phyloP scores from a whole-genome alignment of 306 rosid genomes.

The Casuarina glauca region DNA sequence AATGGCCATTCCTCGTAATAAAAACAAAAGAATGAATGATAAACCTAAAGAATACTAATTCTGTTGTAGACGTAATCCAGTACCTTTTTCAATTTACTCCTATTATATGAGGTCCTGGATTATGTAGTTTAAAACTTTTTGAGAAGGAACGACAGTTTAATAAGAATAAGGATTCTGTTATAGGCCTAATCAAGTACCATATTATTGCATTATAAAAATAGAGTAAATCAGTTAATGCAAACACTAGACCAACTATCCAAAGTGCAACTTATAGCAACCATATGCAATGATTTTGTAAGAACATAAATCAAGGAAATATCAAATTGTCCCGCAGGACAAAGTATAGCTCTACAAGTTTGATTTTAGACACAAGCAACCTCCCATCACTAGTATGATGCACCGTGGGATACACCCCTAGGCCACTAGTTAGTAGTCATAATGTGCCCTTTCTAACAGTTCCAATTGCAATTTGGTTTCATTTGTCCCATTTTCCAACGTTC shows the following conservation, averaged over 20 bases:
- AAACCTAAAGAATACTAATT: too few relatives aligned
- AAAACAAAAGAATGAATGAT: too few relatives aligned
- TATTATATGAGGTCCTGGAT: too few relatives aligned
- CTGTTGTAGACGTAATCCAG: too few relatives aligned
- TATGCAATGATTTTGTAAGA: neutral
- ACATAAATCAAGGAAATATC: neutral
- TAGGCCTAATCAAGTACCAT: too few relatives aligned
- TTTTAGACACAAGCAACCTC: neutral
- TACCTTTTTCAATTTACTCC: too few relatives aligned
- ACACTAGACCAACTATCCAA: neutral
- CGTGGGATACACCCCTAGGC: neutral
- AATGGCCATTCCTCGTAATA: too few relatives aligned
- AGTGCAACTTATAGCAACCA: neutral
- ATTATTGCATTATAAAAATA: too few relatives aligned
- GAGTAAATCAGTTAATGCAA: neutral
- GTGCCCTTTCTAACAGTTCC: neutral
- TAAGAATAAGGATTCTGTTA: too few relatives aligned
- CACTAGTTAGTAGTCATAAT: neutral
- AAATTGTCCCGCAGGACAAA: neutral
- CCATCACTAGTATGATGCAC: neutral
- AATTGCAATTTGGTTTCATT: neutral
- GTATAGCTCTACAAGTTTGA: neutral
- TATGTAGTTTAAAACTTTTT: too few relatives aligned
- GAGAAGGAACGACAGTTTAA: too few relatives aligned
- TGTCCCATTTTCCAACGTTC: neutral